Base-by-base conservation (phyloP, 140 eudicot species). In the Stevia rebaudiana region DNA sequence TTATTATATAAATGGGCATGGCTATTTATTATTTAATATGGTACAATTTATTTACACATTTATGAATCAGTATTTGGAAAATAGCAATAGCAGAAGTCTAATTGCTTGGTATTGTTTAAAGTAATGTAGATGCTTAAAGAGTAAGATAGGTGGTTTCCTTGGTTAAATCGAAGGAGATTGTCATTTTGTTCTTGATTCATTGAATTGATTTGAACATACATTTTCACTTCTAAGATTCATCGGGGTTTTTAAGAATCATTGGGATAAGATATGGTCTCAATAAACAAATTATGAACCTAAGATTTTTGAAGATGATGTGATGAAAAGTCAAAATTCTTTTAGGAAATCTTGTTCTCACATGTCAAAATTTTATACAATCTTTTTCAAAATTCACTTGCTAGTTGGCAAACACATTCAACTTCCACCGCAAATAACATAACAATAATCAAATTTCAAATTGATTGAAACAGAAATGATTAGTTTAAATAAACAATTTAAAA, bases 341-440 rank as follows among this genome's bases (percentile, higher is more conserved):
- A 65, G 62, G 56, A 81, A 25, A 72, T 76, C 82, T 25, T 62
- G 46, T 42, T 69, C 25, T 62, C 78, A 78, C 83, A 66, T 78
- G 81, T 70, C 72, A 64, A 63, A 63, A 54, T 5, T 64, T 58
- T 39, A 39, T 60, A 54, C 15, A 25, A 76, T 76, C 81, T 76
- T 70, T 37, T 70, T 3, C 61, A 54, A 23, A 56, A 46, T 76
- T 33, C 68, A 37, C 18, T 46, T 63, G 62, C n/a, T 35, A 35
- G 68, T 66, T 67, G 63, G 70, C 68, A 54, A n/a, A n/a, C n/a
- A n/a, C n/a, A n/a, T n/a, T n/a, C n/a, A n/a, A n/a, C n/a, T n/a
- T n/a, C n/a, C n/a, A n/a, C n/a, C n/a, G n/a, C n/a, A n/a, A n/a
- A n/a, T n/a, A n/a, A n/a, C n/a, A n/a, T n/a, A n/a, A n/a, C n/a